phyloP scores from a whole-genome alignment of 768 basidiomycete genomes.

The Panellus pusillus region DNA sequence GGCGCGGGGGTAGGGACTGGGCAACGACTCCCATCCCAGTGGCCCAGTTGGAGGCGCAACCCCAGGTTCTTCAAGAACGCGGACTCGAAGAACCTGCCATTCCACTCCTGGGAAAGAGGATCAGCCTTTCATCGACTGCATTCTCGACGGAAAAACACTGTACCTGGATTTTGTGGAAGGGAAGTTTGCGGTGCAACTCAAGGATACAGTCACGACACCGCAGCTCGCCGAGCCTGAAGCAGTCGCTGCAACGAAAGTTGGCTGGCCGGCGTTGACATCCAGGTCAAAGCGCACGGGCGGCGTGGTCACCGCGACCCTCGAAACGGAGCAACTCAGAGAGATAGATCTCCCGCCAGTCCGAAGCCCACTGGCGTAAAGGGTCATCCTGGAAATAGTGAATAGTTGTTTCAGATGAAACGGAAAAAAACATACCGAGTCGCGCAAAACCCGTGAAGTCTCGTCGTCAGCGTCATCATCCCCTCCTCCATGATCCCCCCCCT shows the following conservation, averaged over 20 bases:
- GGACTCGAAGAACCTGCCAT: conserved; percentile 13
- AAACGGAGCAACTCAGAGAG: neutral
- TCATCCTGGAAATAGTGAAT: too few relatives aligned
- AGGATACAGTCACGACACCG: neutral
- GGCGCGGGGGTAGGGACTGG: conserved; percentile 6
- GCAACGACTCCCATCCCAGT: conserved; percentile 20
- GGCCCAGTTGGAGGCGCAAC: conserved; percentile 31
- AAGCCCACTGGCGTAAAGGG: neutral
- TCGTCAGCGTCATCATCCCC: too few relatives aligned
- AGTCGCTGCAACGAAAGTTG: neutral
- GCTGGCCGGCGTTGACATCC: neutral
- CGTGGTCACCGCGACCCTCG: neutral
- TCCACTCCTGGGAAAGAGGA: conserved; percentile 21
- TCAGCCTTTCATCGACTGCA: neutral
- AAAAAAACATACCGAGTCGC: too few relatives aligned
- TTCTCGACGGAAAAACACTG: neutral
- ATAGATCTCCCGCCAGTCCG: neutral
- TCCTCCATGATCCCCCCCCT: too few relatives aligned
- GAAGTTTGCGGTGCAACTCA: neutral
- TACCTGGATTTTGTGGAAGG: conserved; percentile 6
- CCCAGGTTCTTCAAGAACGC: conserved; percentile 24
- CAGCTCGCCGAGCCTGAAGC: neutral
- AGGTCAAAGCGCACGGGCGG: too few relatives aligned
- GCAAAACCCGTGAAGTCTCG: too few relatives aligned
- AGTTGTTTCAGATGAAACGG: too few relatives aligned